Evolutionary conservation across 2,329 filamentous ascomycete genomes (phyloP).

Genomic region (Macrophomina phaseolina): DNA sequence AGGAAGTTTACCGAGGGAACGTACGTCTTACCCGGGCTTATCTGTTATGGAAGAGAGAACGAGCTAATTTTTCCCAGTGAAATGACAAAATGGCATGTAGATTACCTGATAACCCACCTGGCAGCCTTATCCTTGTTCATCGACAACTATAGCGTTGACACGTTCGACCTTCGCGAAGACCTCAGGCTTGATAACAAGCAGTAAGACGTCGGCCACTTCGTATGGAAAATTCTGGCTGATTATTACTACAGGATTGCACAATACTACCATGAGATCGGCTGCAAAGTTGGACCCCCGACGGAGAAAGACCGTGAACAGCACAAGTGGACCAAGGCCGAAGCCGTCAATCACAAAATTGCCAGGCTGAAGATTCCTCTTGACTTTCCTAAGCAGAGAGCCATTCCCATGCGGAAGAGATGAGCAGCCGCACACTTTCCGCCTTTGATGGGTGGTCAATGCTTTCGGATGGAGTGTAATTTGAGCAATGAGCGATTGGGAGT

Average conservation of each 20-base stretch:
- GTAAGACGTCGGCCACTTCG: constrained; percentile 39
- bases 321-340: constrained; percentile 66
- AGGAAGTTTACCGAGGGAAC: constrained; percentile 70
- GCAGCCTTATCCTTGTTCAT: constrained; percentile 73
- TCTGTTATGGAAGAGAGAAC: too few species aligned
- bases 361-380: constrained; percentile 77
- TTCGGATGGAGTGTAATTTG: neutral
- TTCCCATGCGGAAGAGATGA: constrained; percentile 37
- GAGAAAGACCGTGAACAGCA: constrained; percentile 57
- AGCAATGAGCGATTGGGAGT: constrained; percentile 3
- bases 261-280: constrained; percentile 80
- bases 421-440: neutral
- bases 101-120: constrained; percentile 75
- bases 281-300: constrained; percentile 58
- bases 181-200: constrained; percentile 73
- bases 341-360: constrained; percentile 67
- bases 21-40: constrained; percentile 26
- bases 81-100: constrained; percentile 73
- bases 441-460: neutral
- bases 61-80: constrained; percentile 43
- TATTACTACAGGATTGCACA: constrained; percentile 57
- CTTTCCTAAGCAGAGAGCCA: constrained; percentile 71
- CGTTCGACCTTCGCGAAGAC: constrained; percentile 72
- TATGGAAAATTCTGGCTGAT: constrained; percentile 28
- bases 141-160: constrained; percentile 76